Evolutionary conservation across 176 grass and related monocot genomes (phyloP).

Genomic region (Phoenix roebelenii): DNA sequence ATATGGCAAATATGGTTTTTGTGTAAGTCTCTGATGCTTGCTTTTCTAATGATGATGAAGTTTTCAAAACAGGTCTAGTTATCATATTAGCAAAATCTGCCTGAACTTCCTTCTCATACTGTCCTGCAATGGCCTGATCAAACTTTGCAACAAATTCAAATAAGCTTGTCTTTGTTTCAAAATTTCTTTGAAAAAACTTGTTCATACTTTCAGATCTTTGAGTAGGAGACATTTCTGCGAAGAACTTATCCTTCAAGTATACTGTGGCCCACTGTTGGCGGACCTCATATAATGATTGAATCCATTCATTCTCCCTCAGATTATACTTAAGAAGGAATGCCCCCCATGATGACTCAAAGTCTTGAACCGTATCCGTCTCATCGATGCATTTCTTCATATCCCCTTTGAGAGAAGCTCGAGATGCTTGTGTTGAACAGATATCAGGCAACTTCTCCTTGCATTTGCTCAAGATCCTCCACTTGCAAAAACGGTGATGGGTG

Average conservation of each 20-base stretch:
- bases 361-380: constrained; percentile 41
- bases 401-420: constrained; percentile 36
- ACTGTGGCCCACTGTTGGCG: constrained; percentile 73
- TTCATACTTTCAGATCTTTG: constrained; percentile 72
- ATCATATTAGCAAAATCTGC: constrained; percentile 47
- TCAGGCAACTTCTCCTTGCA: constrained; percentile 69
- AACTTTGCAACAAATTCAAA: constrained; percentile 71
- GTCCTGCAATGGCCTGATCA: constrained; percentile 41
- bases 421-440: constrained; percentile 37
- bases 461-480: constrained; percentile 72
- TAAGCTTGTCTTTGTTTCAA: constrained; percentile 48
- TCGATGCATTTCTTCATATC: constrained; percentile 72
- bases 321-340: constrained; percentile 72
- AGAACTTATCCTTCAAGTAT: constrained; percentile 72
- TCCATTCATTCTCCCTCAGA: constrained; percentile 74
- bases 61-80: constrained; percentile 45
- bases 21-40: constrained; percentile 70
- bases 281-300: constrained; percentile 69
- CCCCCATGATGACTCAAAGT: constrained; percentile 62
- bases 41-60: constrained; percentile 77
- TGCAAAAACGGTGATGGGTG: constrained; percentile 68
- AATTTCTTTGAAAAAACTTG: constrained; percentile 79
- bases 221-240: constrained; percentile 50
- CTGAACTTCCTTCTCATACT: constrained; percentile 53
- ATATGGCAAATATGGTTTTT: constrained; percentile 65